A percentile compares a stretch with the other conserved stretches of the same genome.
These are phyloP conservation scores for Penicillium waksmanii DNA, from an alignment of 495 filamentous ascomycete genomes.

Conservation along the genomic window DNA sequence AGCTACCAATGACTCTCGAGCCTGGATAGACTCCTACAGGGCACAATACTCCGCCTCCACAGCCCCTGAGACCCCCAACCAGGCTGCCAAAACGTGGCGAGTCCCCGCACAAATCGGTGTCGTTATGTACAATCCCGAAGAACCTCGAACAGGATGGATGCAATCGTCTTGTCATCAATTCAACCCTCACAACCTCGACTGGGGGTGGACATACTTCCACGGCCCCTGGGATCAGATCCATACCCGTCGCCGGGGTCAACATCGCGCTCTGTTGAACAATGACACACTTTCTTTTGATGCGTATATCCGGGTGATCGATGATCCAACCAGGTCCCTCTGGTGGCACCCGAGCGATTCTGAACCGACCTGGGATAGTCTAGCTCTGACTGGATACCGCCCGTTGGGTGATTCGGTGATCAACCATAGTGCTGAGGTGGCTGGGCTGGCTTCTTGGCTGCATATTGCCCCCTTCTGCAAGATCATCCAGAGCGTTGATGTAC, in stretches of 20 bases:
- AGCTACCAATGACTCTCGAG: constrained; percentile 29
- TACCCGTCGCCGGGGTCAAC: constrained; percentile 58
- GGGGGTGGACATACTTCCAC: constrained; percentile 71
- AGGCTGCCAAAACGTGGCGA: constrained; percentile 41
- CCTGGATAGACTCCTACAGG: constrained; percentile 42
- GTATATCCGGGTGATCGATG: constrained; percentile 65
- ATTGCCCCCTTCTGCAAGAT: constrained; percentile 61
- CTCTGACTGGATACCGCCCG: constrained; percentile 62
- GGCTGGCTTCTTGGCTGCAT: constrained; percentile 61
- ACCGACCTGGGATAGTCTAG: constrained; percentile 74
- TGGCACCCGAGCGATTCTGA: constrained; percentile 64
- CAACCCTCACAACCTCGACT: constrained; percentile 60
- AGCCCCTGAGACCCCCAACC: constrained; percentile 3
- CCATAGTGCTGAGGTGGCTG: constrained; percentile 55
- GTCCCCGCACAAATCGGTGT: constrained; percentile 66
- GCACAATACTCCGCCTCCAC: constrained; percentile 32
- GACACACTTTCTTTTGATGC: constrained; percentile 67
- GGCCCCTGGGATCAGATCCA: constrained; percentile 64
- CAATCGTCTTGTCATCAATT: constrained; percentile 64
- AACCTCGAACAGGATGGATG: constrained; percentile 63
- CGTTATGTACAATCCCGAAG: constrained; percentile 66
- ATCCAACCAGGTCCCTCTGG: constrained; percentile 66
- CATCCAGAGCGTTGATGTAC: constrained; percentile 52
- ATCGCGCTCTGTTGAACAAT: constrained; percentile 63
- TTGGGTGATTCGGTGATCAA: constrained; percentile 52